Evolutionary conservation across 305 asterid genomes (phyloP).

Genomic region (Coffea humblotiana): DNA sequence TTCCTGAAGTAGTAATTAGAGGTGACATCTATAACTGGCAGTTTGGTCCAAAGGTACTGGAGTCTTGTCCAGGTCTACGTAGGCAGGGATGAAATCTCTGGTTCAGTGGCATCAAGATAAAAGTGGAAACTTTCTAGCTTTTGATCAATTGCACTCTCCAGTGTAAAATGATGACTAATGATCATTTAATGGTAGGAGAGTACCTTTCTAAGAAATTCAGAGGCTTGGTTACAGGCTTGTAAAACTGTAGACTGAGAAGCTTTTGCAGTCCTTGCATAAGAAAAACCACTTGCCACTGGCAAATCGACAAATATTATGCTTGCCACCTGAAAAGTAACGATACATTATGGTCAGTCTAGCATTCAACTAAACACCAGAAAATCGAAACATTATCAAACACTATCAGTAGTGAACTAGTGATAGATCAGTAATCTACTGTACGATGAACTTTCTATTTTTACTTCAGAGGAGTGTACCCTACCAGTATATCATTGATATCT

Average conservation of each 20-base stretch:
- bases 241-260: constrained; percentile 18
- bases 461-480: not conserved
- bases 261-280: constrained; percentile 21
- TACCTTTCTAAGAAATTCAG: constrained; percentile 30
- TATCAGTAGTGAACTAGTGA: not conserved
- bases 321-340: constrained; percentile 16
- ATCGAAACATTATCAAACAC: not conserved
- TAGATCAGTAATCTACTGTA: not conserved
- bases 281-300: constrained; percentile 32
- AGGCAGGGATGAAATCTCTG: too few relatives aligned
- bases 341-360: not conserved
- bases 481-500: not conserved
- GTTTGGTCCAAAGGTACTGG: too few relatives aligned
- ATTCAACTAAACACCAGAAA: too few relatives aligned
- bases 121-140: not conserved
- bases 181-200: not conserved
- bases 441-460: not conserved
- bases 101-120: not conserved
- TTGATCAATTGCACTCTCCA: not conserved
- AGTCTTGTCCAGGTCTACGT: too few relatives aligned
- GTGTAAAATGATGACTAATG: not conserved
- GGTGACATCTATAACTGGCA: not conserved
- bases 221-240: constrained; percentile 15
- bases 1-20: not conserved
- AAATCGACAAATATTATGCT: constrained; percentile 26